Base-by-base conservation (phyloP, 345 rosid genomes). In the Brassica juncea region DNA sequence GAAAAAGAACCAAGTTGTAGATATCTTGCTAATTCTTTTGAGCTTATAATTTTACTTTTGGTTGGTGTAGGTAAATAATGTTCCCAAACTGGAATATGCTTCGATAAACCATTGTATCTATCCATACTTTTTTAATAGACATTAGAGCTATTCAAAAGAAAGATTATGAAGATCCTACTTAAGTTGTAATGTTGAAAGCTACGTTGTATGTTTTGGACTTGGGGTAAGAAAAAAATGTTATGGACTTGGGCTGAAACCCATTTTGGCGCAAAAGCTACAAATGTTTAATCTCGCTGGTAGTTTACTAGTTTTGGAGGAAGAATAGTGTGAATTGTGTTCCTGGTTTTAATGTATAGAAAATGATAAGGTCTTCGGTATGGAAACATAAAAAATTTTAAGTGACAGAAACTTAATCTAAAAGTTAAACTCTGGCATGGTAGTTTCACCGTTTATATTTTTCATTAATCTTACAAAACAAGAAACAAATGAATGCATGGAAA, bases 201-300 rank as follows among this genome's bases (percentile, higher is more conserved):
- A 47, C 34, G 64, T 10, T 21, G 23, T 23, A 58, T 58, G 63
- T 58, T 57, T 8, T 21, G 62, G 32, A 9, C 31, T 47, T 25
- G 9, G 23, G 59, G 59, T 54, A 7, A 23, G 23, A 6, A 54
- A 54, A 54, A 15, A n/a, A 34, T 21, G 16, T 58, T 47, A 16
- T 42, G 12, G 7, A 11, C 3, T 47, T 76, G 74, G 80, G 80
- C 61, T 19, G 0, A 1, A 44, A 6, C 80, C 62, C 28, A 21
- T 44, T 42, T 30, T 14, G 34, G 49, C 79, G 47, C 47, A 39
- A 39, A 39, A 39, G 47, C 15, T 42, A 10, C 49, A 12, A 47
- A 47, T 12, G 54, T 12, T 47, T 47, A 12, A 47, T 47, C n/a
- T 47, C 28, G 69, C 49, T 1, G 68, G 47, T 19, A 19, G 19